A percentile compares a stretch with the other conserved stretches of the same genome.
Evolutionary conservation across 129 eudicot species (phyloP).

Genomic region (Tagetes erecta): DNA sequence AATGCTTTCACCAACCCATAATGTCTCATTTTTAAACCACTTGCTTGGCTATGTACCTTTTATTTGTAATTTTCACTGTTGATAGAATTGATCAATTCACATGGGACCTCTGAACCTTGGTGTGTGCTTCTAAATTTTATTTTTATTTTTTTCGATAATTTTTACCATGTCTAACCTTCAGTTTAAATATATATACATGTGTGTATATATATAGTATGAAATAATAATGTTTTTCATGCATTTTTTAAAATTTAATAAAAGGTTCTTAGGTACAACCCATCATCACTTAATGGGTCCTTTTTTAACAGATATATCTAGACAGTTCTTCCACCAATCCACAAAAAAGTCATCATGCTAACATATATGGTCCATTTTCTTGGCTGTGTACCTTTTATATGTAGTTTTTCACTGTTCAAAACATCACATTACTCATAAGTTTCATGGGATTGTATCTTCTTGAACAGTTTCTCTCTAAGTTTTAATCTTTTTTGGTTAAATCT

Average conservation of each 20-base stretch:
- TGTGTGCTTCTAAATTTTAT: neutral
- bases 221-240: neutral
- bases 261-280: conserved; percentile 4
- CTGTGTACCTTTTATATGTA: neutral
- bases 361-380: conserved; percentile 7
- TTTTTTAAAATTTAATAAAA: neutral
- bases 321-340: conserved; percentile 9
- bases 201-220: neutral
- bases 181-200: neutral
- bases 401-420: conserved; percentile 16
- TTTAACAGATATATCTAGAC: neutral
- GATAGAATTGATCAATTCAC: neutral
- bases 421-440: conserved; percentile 12
- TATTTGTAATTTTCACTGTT: neutral
- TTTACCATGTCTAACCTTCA: neutral
- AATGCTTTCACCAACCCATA: conserved; percentile 25
- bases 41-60: conserved; percentile 1
- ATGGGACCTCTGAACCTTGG: conserved; percentile 1
- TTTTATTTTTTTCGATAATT: neutral
- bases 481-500: neutral
- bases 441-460: conserved; percentile 21
- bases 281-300: conserved; percentile 1
- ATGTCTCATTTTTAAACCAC: neutral
- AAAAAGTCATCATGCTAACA: conserved; percentile 4
- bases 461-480: conserved; percentile 9